A percentile compares a stretch with the other conserved stretches of the same genome.
Evolutionary conservation across 495 filamentous ascomycete genomes (phyloP).

Genomic region (Neurospora cerealis): DNA sequence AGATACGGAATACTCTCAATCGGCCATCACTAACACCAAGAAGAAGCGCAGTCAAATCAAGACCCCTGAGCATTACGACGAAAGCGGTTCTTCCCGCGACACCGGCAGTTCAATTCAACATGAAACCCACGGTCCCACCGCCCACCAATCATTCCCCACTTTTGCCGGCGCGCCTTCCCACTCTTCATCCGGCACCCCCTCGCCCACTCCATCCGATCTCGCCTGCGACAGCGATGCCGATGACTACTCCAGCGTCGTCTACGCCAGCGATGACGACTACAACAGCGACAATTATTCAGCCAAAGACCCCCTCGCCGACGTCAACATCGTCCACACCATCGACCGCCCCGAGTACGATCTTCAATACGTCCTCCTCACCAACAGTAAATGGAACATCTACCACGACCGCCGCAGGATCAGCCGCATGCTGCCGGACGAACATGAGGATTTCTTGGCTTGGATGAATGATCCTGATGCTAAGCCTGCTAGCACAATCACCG

Average conservation of each 20-base stretch:
- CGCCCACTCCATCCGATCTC: neutral
- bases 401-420: neutral
- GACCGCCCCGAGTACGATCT: neutral
- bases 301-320: neutral
- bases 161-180: neutral
- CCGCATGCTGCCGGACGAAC: neutral
- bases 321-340: neutral
- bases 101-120: accelerated
- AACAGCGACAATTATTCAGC: neutral
- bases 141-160: neutral
- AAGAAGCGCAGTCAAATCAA: neutral
- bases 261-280: neutral
- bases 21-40: neutral
- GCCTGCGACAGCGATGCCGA: neutral
- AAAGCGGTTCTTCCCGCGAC: neutral
- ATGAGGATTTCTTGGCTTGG: neutral
- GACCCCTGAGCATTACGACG: neutral
- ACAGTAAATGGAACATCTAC: neutral
- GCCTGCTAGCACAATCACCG: neutral
- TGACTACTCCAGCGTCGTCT: neutral
- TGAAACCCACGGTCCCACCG: neutral
- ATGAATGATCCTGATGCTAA: neutral
- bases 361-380: neutral
- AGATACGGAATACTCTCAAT: neutral
- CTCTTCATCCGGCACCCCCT: neutral